A percentile compares a stretch with the other conserved stretches of the same genome.
phyloP scores from a whole-genome alignment of 176 grass and related monocot genomes.

The Coix lacrymajobi region DNA sequence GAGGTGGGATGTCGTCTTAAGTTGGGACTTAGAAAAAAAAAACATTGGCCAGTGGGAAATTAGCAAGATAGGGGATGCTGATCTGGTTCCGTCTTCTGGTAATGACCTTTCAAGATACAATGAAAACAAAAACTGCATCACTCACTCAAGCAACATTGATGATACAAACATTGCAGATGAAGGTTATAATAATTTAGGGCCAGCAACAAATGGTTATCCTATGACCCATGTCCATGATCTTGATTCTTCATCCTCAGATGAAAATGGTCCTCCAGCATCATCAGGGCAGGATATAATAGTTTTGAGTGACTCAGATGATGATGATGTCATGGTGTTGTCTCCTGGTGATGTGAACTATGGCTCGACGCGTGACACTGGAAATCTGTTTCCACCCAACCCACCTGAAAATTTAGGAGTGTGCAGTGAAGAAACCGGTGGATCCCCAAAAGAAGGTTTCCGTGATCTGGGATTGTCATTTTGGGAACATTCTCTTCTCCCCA shows the following conservation, averaged over 20 bases:
- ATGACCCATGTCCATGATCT: constrained; percentile 28
- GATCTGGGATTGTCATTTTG: constrained; percentile 63
- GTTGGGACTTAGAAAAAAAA: constrained; percentile 51
- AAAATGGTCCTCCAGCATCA: constrained; percentile 30
- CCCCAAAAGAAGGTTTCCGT: constrained; percentile 26
- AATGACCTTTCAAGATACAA: constrained; percentile 6
- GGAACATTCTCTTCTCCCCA: constrained; percentile 42
- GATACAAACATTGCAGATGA: constrained; percentile 9
- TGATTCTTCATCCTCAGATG: constrained; percentile 35
- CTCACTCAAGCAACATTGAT: constrained; percentile 20
- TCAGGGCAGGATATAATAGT: constrained; percentile 61
- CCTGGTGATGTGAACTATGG: constrained; percentile 22
- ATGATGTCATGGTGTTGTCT: constrained; percentile 50
- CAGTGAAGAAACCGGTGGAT: constrained; percentile 29
- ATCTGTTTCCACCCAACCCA: constrained; percentile 16
- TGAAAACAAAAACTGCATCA: constrained; percentile 15
- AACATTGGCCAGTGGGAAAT: constrained; percentile 44
- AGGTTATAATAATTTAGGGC: constrained; percentile 33
- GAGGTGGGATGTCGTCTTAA: constrained; percentile 27
- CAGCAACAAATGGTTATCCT: constrained; percentile 14
- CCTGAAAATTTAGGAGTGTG: constrained; percentile 36
- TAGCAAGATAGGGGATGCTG: constrained; percentile 25
- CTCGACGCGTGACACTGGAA: constrained; percentile 4
- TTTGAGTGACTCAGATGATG: constrained; percentile 87
- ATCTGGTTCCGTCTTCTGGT: constrained; percentile 11